Conservation (phyloP, 805 yeast species). For the Candida sonorensis region DNA sequence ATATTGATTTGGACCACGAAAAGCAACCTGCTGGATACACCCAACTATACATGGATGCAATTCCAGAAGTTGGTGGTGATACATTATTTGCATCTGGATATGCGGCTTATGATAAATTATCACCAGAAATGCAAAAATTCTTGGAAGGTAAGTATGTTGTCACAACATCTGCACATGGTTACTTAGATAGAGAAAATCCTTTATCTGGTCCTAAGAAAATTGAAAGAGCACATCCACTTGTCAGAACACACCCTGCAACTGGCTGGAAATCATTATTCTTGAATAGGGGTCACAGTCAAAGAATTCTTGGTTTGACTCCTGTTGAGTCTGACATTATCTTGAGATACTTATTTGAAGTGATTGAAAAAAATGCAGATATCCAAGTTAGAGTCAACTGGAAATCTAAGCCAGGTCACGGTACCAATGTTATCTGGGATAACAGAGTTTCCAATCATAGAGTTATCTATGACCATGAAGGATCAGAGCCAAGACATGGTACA, state of each 20-base stretch:
- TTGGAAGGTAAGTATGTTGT: constrained; percentile 47
- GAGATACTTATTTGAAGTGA: constrained; percentile 34
- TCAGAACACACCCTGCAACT: constrained; percentile 60
- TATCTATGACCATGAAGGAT: constrained; percentile 36
- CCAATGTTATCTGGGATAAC: constrained; percentile 45
- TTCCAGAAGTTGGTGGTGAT: constrained; percentile 48
- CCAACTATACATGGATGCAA: constrained; percentile 43
- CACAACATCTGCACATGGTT: constrained; percentile 35
- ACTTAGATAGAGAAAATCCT: constrained; percentile 35
- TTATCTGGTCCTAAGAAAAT: constrained; percentile 39
- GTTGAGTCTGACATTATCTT: constrained; percentile 44
- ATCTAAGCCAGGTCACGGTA: constrained; percentile 33
- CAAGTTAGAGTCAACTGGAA: constrained; percentile 49
- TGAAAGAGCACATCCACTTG: constrained; percentile 52
- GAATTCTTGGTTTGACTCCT: constrained; percentile 46
- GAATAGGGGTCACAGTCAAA: constrained; percentile 42
- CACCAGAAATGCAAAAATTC: constrained; percentile 43
- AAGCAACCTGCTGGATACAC: constrained; percentile 51
- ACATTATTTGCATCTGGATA: constrained; percentile 50
- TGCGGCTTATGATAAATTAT: constrained; percentile 49
- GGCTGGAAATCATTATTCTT: constrained; percentile 55
- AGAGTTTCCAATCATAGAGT: constrained; percentile 38
- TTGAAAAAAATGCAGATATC: constrained; percentile 46
- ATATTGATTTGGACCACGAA: constrained; percentile 51
- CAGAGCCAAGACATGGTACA: constrained; percentile 44